Conservation (phyloP, 805 yeast species). For the Candida chilensis region DNA sequence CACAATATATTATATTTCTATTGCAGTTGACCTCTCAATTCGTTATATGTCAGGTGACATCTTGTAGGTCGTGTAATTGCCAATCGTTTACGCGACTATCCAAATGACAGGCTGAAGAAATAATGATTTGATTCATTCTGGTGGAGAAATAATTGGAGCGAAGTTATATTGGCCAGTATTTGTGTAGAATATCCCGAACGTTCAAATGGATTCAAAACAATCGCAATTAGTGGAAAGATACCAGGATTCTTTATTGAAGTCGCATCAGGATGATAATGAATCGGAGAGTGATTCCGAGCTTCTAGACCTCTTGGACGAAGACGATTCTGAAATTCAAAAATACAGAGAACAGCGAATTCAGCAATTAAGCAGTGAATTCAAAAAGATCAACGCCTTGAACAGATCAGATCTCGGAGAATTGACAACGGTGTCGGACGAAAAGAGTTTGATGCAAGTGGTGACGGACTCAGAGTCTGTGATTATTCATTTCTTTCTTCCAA, state of each 20-base stretch:
- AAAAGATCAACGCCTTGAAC: slow-evolving; percentile 24
- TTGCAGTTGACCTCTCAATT: too few species aligned
- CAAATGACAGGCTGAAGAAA: too few species aligned
- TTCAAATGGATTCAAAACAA: slow-evolving; percentile 22
- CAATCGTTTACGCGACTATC: too few species aligned
- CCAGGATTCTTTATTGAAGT: slow-evolving; percentile 26
- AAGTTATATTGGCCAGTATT: too few species aligned
- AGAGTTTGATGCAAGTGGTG: slow-evolving; percentile 43
- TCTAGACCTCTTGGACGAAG: slow-evolving; percentile 43
- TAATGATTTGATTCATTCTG: too few species aligned
- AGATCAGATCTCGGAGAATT: slow-evolving; percentile 31
- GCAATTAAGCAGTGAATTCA: slow-evolving; percentile 39
- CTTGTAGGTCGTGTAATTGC: too few species aligned
- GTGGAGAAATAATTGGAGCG: too few species aligned
- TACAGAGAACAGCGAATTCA: slow-evolving; percentile 60
- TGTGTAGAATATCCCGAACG: too few species aligned
- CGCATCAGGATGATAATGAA: slow-evolving; percentile 17
- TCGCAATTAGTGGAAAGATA: slow-evolving; percentile 29
- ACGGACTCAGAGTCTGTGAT: slow-evolving; percentile 31
- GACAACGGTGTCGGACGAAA: slow-evolving; percentile 37
- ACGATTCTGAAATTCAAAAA: slow-evolving; percentile 28
- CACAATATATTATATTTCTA: too few species aligned
- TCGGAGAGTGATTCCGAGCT: slow-evolving; percentile 34
- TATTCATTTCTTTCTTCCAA: slow-evolving; percentile 56
- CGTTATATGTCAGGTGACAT: too few species aligned